Conservation (phyloP, 176 grass and related monocot species). For the maize (Zea mays) region DNA sequence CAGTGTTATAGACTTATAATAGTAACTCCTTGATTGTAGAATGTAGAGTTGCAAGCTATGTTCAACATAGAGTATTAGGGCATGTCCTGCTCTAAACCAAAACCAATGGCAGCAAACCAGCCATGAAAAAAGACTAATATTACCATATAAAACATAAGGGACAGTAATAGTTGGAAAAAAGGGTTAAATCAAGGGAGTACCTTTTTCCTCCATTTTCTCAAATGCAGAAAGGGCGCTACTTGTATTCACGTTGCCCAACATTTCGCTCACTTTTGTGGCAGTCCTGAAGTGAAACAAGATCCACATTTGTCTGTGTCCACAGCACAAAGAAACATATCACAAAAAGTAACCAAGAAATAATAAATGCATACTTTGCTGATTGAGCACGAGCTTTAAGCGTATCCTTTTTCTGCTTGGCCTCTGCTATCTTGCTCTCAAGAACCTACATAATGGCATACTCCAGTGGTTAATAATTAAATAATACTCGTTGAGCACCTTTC, state of each 20-base stretch:
- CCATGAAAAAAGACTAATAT: not conserved
- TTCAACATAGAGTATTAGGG: not conserved
- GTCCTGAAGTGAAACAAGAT: conserved; percentile 53
- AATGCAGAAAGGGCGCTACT: conserved; percentile 94
- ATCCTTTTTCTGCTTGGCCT: conserved; percentile 98
- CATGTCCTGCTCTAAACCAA: not conserved
- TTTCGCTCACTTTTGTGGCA: conserved; percentile 97
- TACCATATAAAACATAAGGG: not conserved
- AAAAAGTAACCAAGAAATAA: conserved; percentile 16
- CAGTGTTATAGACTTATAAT: not conserved
- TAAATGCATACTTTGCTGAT: conserved; percentile 77
- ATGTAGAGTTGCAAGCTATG: conserved; percentile 16
- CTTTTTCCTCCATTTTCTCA: conserved; percentile 99
- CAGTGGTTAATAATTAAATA: conserved; percentile 14
- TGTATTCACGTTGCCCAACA: conserved; percentile 97
- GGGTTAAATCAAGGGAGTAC: conserved; percentile 39
- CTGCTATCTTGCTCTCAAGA: conserved; percentile 98
- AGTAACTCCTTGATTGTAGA: not conserved
- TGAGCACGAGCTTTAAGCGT: conserved; percentile 98
- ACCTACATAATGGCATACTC: conserved; percentile 54
- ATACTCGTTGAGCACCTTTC: not conserved
- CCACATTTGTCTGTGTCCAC: not conserved
- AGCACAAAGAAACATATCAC: not conserved
- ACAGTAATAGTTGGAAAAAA: not conserved
- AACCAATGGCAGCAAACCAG: not conserved